Percentiles rank a stretch among this genome's conserved stretches.
phyloP scores from a whole-genome alignment of 2,329 filamentous ascomycete genomes.

The Claviceps citrina region DNA sequence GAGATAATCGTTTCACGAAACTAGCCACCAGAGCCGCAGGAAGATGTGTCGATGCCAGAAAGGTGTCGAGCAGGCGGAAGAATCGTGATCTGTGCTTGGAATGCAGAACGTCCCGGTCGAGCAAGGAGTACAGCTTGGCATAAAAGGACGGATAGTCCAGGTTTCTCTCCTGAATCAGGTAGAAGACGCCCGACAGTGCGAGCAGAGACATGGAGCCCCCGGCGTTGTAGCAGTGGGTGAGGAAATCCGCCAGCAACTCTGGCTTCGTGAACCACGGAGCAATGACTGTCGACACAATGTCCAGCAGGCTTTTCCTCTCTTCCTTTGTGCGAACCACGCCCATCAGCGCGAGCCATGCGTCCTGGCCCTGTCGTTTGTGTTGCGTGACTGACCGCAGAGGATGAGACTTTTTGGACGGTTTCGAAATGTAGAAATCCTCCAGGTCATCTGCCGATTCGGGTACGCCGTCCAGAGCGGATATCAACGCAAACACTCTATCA shows the following conservation, averaged over 20 bases:
- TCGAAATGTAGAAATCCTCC: constrained; percentile 50
- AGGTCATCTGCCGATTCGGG: constrained; percentile 52
- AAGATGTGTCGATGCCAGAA: constrained; percentile 80
- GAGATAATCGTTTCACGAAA: constrained; percentile 85
- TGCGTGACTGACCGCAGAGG: constrained; percentile 47
- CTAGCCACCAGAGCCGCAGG: constrained; percentile 82
- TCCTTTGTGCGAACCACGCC: constrained; percentile 49
- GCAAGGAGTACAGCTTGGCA: constrained; percentile 77
- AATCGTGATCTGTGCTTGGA: constrained; percentile 89
- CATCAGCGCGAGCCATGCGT: constrained; percentile 73
- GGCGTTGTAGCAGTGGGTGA: constrained; percentile 82
- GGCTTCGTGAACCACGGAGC: constrained; percentile 81
- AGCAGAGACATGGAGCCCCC: constrained; percentile 78
- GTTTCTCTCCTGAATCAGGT: constrained; percentile 84
- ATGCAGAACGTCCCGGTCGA: constrained; percentile 75
- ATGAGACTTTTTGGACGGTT: constrained; percentile 53
- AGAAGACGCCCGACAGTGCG: constrained; percentile 84
- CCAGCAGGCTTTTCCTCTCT: constrained; percentile 65
- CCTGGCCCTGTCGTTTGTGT: constrained; percentile 68
- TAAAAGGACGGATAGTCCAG: constrained; percentile 95
- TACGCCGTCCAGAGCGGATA: constrained; percentile 53
- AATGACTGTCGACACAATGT: constrained; percentile 60
- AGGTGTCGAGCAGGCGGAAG: constrained; percentile 81
- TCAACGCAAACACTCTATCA: constrained; percentile 43
- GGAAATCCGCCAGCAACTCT: constrained; percentile 85